A percentile compares a stretch with the other conserved stretches of the same genome.
Conservation (phyloP, 179 eudicot genomes). For the Silene vulgaris region DNA sequence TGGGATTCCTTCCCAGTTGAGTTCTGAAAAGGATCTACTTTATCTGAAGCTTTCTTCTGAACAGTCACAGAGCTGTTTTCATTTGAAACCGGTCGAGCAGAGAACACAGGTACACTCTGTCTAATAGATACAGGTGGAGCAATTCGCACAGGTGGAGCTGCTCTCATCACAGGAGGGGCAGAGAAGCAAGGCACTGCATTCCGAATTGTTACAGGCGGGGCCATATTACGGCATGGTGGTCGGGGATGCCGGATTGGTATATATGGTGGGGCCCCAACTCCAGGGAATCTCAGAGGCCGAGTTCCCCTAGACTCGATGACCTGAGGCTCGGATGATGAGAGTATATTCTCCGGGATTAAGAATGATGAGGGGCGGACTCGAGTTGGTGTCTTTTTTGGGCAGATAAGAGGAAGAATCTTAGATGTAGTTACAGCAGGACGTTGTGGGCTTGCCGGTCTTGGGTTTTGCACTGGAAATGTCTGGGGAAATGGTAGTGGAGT, state of each 20-base stretch:
- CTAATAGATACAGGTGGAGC: conserved; percentile 36
- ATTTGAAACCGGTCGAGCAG: conserved; percentile 25
- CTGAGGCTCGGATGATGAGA: conserved; percentile 30
- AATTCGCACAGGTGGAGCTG: conserved; percentile 31
- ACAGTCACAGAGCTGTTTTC: conserved; percentile 17
- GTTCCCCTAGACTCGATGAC: conserved; percentile 28
- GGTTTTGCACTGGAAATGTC: conserved; percentile 48
- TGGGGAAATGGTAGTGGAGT: conserved; percentile 52
- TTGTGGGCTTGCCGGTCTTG: conserved; percentile 48
- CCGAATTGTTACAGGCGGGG: conserved; percentile 70
- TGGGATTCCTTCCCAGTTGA: conserved; percentile 11
- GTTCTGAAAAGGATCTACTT: conserved; percentile 15
- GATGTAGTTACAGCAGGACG: conserved; percentile 52
- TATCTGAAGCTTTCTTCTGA: conserved; percentile 12
- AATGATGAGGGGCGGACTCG: conserved; percentile 35
- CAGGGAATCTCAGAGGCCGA: conserved; percentile 47
- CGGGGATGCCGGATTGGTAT: conserved; percentile 57
- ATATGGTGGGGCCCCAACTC: conserved; percentile 69
- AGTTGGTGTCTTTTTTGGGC: conserved; percentile 44
- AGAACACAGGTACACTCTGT: conserved; percentile 33
- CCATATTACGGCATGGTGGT: conserved; percentile 44
- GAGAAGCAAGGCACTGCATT: conserved; percentile 65
- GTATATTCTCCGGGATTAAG: conserved; percentile 13
- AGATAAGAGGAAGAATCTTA: conserved; percentile 70
- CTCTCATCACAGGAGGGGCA: conserved; percentile 51